Base-by-base conservation (phyloP, 192 early-diverging fungal species). In the Lobosporangium transversale region DNA sequence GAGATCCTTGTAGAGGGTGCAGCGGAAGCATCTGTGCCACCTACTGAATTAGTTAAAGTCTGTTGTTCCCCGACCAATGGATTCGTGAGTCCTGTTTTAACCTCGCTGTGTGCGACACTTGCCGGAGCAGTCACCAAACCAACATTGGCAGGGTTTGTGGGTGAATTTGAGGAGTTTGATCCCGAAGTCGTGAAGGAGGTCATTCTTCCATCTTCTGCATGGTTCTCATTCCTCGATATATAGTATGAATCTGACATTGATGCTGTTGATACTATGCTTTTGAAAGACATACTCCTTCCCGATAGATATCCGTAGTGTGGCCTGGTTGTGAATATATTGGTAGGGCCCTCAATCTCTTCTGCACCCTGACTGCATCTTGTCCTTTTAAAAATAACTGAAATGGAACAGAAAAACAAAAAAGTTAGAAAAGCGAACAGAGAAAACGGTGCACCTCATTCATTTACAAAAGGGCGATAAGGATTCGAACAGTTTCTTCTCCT, bases 1-100 rank as follows among this genome's bases (percentile, higher is more conserved):
- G n/a, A n/a, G n/a, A n/a, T n/a, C n/a, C n/a, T n/a, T n/a, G n/a
- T n/a, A n/a, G n/a, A n/a, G n/a, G n/a, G n/a, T n/a, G n/a, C 37
- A 40, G 14, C 37, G 14, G 37, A 7, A 40, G 4, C 48, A 50
- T 3, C 21, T 50, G 48, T 23, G 2, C 1, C 3, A 31, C 30
- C n/a, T n/a, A n/a, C n/a, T n/a, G n/a, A n/a, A n/a, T n/a, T n/a
- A n/a, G n/a, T 33, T 31, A 18, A 10, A 4, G 20, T 62, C 23
- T 31, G 48, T 26, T 62, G 48, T 26, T 62, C 60, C 21, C 3
- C 40, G 12, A 30, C 55, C 33, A 62, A 51, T 53, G 60, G 36
- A 37, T 37, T 53, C 17, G 31, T 15, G 11, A 48, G 29, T 37
- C 36, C 9, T 31, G 60, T 53, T 40, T 62, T 48, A 62, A 48